Evolutionary conservation across 2,329 filamentous ascomycete genomes (phyloP).

Genomic region (Elsinoe perseae): DNA sequence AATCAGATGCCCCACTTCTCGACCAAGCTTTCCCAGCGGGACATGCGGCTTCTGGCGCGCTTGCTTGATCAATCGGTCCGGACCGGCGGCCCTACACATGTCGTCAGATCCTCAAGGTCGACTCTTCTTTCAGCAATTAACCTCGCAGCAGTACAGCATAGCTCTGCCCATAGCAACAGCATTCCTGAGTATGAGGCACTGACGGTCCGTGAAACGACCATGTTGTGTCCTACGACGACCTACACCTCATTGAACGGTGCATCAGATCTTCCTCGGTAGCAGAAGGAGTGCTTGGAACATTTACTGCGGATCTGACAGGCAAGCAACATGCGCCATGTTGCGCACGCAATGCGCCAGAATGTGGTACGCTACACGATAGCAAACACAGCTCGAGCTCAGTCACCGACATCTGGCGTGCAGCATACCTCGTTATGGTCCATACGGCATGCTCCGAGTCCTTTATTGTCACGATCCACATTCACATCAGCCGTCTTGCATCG

Average conservation of each 20-base stretch:
- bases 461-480: background rate
- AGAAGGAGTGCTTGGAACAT: background rate
- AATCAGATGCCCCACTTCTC: background rate
- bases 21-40: background rate
- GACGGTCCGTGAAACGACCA: background rate
- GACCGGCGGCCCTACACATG: slow-evolving; percentile 6
- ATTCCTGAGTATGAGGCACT: background rate
- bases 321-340: slow-evolving; percentile 4
- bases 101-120: slow-evolving; percentile 6
- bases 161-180: background rate
- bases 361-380: background rate
- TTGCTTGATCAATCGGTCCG: background rate
- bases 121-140: background rate
- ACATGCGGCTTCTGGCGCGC: background rate
- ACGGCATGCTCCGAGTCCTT: background rate
- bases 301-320: background rate
- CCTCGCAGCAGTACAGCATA: background rate
- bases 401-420: background rate
- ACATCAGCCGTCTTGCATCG: background rate
- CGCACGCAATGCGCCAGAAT: background rate
- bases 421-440: background rate
- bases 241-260: background rate
- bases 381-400: background rate
- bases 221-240: background rate
- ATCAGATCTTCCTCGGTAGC: background rate